A percentile compares a stretch with the other conserved stretches of the same genome.
Conservation (phyloP, 352 stramenopile genomes). For the Pythium sukuiense region DNA sequence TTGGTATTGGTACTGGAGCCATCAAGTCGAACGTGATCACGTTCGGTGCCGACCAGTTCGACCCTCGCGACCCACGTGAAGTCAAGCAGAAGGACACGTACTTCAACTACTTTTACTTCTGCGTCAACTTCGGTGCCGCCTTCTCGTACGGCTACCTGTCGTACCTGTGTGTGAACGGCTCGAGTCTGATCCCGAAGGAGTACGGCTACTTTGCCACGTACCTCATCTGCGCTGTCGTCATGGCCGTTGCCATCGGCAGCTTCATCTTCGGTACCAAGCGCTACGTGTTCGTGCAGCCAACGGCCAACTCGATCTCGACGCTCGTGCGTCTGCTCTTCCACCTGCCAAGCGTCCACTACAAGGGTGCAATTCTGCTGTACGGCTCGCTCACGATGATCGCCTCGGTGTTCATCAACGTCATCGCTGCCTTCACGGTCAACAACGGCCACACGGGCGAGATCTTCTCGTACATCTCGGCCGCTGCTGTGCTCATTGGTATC, state of each 20-base stretch:
- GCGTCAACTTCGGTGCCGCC: conserved; percentile 64
- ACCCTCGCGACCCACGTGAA: conserved; percentile 38
- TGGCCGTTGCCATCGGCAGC: conserved; percentile 39
- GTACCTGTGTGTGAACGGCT: conserved; percentile 72
- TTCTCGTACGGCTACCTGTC: conserved; percentile 81
- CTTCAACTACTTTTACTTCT: conserved; percentile 85
- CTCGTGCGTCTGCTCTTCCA: conserved; percentile 41
- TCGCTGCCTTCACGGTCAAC: no score
- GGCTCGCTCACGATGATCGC: conserved; percentile 22
- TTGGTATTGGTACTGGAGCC: conserved; percentile 33
- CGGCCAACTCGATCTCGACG: conserved; percentile 41
- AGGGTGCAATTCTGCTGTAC: conserved; percentile 41
- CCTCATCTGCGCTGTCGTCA: conserved; percentile 46
- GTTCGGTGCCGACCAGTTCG: conserved; percentile 53
- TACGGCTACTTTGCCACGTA: conserved; percentile 84
- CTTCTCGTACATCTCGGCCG: conserved; percentile 53
- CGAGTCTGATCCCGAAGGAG: conserved; percentile 54
- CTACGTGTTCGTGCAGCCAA: conserved; percentile 51
- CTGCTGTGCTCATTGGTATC: conserved; percentile 32
- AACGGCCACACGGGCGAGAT: conserved; percentile 36
- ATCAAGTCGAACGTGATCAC: conserved; percentile 36
- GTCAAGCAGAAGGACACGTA: conserved; percentile 53
- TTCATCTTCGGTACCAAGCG: conserved; percentile 42
- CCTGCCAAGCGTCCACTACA: conserved; percentile 29
- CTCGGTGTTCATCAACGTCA: conserved; percentile 44